phyloP scores from a whole-genome alignment of 1,139 yeast species.

The Saccharomycopsis hybrid region DNA sequence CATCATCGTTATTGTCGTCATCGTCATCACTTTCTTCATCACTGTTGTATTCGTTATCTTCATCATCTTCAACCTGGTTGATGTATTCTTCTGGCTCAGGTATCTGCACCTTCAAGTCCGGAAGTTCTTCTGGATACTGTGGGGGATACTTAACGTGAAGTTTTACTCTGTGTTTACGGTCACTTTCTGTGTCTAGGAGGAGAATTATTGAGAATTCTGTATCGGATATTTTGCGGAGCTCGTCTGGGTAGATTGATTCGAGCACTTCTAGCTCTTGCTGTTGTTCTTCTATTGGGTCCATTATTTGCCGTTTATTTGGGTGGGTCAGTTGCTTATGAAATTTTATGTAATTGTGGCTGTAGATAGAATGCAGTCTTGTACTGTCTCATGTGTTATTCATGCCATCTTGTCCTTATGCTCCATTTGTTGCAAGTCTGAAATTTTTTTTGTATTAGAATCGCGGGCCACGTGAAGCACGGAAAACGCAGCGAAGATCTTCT shows the following conservation, averaged over 20 bases:
- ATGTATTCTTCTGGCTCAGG: conserved; percentile 31
- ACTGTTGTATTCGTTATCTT: conserved; percentile 29
- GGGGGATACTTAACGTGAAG: conserved; percentile 63
- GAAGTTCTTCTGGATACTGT: conserved; percentile 65
- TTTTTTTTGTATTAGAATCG: background rate
- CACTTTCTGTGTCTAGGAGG: conserved; percentile 53
- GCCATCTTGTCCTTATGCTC: no score
- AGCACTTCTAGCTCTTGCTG: conserved; percentile 75
- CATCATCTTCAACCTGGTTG: conserved; percentile 26
- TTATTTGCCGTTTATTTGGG: conserved; percentile 25
- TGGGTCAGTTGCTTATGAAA: background rate
- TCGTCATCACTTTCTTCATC: conserved; percentile 39
- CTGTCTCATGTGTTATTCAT: no score
- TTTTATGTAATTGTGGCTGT: background rate
- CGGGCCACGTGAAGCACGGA: background rate
- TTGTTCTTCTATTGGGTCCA: conserved; percentile 75
- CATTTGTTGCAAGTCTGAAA: background rate
- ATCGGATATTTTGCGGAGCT: conserved; percentile 42
- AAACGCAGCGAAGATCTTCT: background rate
- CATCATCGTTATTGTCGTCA: conserved; percentile 39
- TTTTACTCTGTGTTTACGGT: conserved; percentile 43
- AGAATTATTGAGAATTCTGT: conserved; percentile 43
- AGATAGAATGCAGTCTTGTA: background rate
- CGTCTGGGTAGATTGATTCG: conserved; percentile 91
- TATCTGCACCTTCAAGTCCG: conserved; percentile 41